These are phyloP conservation scores for Colletotrichum truncatum DNA, from an alignment of 2,329 filamentous ascomycete genomes.

Conservation along the genomic window DNA sequence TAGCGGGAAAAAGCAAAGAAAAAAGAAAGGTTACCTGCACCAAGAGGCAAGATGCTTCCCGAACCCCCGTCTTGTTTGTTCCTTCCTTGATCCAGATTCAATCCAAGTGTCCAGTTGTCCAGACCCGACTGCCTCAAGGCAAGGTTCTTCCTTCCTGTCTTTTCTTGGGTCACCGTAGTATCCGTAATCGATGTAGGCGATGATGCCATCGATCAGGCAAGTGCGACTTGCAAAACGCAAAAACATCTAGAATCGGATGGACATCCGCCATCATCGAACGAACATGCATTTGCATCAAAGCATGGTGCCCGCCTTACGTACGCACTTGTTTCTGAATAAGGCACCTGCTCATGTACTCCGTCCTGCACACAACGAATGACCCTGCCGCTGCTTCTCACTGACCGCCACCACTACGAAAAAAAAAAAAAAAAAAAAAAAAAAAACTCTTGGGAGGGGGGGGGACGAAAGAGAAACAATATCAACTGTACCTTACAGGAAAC, in stretches of 20 bases:
- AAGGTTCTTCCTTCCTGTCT: neutral
- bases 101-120: neutral
- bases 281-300: conserved; percentile 15
- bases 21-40: too few species aligned
- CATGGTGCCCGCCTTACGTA: conserved; percentile 16
- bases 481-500: conserved; percentile 25
- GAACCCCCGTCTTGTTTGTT: neutral
- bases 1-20: conserved; percentile 26
- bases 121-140: too few species aligned
- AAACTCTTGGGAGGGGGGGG: neutral
- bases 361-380: too few species aligned
- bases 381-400: neutral
- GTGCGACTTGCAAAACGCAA: neutral
- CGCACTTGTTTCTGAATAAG: conserved; percentile 21
- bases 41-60: conserved; percentile 1
- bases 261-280: conserved; percentile 17
- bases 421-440: neutral
- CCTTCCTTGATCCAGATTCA: neutral
- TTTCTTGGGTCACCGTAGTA: neutral
- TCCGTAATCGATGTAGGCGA: neutral
- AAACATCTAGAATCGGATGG: neutral
- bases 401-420: neutral
- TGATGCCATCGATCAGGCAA: conserved; percentile 17
- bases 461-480: neutral
- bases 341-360: conserved; percentile 9